phyloP scores from a whole-genome alignment of 176 grass and related monocot species.

The Bolboschoenus planiculmis region DNA sequence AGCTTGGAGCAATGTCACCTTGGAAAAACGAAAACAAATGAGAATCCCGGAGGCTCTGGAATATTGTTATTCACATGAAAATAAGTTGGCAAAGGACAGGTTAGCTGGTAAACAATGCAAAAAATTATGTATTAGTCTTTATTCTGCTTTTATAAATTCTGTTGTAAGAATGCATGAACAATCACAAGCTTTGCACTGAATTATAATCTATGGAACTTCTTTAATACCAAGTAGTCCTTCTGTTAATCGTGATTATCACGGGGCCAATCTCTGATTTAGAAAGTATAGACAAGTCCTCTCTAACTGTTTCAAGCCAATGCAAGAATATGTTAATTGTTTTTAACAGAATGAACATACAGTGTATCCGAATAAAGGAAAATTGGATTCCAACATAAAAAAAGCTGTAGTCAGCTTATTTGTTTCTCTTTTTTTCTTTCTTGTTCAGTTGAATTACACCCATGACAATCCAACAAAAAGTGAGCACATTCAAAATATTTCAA shows the following conservation, averaged over 20 bases:
- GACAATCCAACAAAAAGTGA: neutral
- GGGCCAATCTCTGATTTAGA: neutral
- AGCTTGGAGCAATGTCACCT: slow-evolving; percentile 53
- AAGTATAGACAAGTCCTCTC: neutral
- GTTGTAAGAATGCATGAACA: neutral
- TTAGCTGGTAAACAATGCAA: no score
- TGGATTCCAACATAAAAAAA: neutral
- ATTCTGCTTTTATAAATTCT: slow-evolving; percentile 10
- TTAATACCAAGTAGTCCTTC: neutral
- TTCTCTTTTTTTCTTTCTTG: neutral
- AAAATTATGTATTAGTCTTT: neutral
- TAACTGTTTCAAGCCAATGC: neutral
- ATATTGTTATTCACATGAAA: neutral
- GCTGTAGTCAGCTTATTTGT: neutral
- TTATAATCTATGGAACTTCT: neutral
- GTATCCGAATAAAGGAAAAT: neutral
- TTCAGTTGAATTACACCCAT: neutral
- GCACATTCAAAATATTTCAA: neutral
- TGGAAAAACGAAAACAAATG: slow-evolving; percentile 15
- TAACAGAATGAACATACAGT: neutral
- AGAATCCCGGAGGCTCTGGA: slow-evolving; percentile 2
- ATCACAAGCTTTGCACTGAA: neutral
- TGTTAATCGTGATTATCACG: neutral
- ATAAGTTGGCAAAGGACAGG: neutral
- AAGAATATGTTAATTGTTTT: neutral